Evolutionary conservation across 73 alveolate genomes (phyloP).

Genomic region (Halteria grandinella): DNA sequence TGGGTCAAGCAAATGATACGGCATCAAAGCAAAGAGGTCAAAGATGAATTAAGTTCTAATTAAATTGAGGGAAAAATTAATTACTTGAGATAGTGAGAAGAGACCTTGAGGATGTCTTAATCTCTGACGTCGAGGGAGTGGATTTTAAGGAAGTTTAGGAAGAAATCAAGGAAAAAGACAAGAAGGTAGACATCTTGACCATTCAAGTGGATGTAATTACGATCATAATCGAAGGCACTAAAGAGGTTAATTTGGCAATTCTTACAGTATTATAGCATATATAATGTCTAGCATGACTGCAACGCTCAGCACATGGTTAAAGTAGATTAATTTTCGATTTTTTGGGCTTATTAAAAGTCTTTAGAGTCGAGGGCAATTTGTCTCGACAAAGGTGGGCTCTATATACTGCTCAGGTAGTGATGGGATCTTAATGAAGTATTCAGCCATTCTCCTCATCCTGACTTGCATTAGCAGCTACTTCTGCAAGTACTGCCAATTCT

Average conservation of each 20-base stretch:
- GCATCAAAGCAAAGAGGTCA: constrained; percentile 19
- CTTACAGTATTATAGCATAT: constrained; percentile 17
- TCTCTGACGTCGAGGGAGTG: constrained; percentile 2
- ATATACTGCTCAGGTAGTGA: constrained; percentile 1
- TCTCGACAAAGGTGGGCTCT: constrained; percentile 18
- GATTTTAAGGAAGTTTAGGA: constrained; percentile 28
- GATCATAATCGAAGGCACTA: constrained; percentile 1
- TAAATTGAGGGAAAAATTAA: background rate
- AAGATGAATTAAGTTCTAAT: constrained; percentile 17
- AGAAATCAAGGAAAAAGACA: constrained; percentile 10
- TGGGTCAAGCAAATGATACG: background rate
- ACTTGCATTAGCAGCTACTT: background rate
- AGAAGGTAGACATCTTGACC: background rate
- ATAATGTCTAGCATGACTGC: constrained; percentile 5
- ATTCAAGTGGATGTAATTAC: background rate
- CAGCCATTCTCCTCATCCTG: constrained; percentile 37
- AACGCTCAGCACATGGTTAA: constrained; percentile 1
- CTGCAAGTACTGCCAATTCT: constrained; percentile 30
- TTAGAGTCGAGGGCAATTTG: background rate
- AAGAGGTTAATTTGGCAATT: background rate
- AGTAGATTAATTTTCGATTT: constrained; percentile 5
- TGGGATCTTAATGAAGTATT: background rate
- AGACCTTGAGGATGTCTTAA: no score
- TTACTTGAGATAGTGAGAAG: constrained; percentile 10
- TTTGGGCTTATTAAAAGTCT: constrained; percentile 29